Evolutionary conservation across 805 yeast genomes (phyloP), one percentile per base, ranked within the genome.

Genomic region (Diddensiella caesifluorescens): DNA sequence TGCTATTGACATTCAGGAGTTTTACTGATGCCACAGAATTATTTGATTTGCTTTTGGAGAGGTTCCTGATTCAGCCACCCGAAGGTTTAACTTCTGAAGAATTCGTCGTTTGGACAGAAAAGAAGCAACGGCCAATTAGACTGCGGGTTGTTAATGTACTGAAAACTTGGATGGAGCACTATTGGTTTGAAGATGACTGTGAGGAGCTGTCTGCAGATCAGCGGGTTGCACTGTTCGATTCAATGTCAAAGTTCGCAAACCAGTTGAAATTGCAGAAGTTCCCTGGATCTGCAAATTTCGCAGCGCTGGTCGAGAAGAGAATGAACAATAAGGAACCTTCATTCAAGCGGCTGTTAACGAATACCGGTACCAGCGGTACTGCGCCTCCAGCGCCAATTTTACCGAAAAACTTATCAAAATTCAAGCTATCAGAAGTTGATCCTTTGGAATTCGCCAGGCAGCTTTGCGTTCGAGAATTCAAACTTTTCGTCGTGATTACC

Each of bases 21-120:
- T 83, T 88, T 58, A 73, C 81, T 66, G 70, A 82, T 2, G 73
- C 92, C 1, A 61, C 71, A 6, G 83, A 80, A 39, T 66, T 89
- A 27, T 65, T 84, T 32, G 70, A 71, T 30, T 57, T 74, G 32
- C 63, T 86, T 52, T 73, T 83, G 23, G 71, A 73, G 29, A 68
- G 94, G 42, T 90, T 80, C 61, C 72, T 79, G 42, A 63, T 77
- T 12, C 76, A 75, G 48, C 92, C 95, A 18, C 96, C 96, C 0
- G 95, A 85, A 54, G 95, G 94, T 0, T 63, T 90, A 46, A 77
- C 84, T 45, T 83, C 78, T 55, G 94, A 83, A 47, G 95, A 86
- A 54, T 85, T 83, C 59, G 75, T 77, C 34, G 62, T 71, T 6
- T 87, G 96, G 96, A 69, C 79, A 6, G 76, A 77, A 31, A 75